Conservation (phyloP, 148 eudicot species). For the Heliosperma pusillum region DNA sequence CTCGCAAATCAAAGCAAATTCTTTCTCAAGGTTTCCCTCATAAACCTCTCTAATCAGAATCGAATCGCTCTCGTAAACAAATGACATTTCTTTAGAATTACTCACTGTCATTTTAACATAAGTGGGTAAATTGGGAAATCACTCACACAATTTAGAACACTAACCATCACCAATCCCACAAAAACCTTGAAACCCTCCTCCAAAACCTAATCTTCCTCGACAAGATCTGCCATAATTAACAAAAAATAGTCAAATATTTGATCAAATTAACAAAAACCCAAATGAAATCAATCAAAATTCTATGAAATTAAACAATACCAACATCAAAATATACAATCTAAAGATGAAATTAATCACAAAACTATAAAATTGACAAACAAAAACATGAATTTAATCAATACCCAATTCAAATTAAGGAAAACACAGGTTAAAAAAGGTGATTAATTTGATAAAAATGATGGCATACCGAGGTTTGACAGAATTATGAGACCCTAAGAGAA, state of each 20-base stretch:
- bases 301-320: slow-evolving; percentile 12
- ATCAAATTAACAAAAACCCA: slow-evolving; percentile 8
- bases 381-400: neutral
- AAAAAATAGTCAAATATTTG: neutral
- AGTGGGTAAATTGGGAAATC: neutral
- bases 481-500: neutral
- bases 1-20: slow-evolving; percentile 37
- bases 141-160: slow-evolving; percentile 4
- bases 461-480: slow-evolving; percentile 16
- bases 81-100: slow-evolving; percentile 31
- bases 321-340: neutral
- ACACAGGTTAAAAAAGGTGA: neutral
- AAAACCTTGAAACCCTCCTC: slow-evolving; percentile 13
- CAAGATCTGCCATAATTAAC: slow-evolving; percentile 20
- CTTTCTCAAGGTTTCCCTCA: slow-evolving; percentile 42
- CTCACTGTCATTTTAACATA: neutral
- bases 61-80: slow-evolving; percentile 38
- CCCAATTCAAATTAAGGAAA: neutral
- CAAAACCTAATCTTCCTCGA: neutral
- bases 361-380: neutral
- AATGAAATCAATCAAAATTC: neutral
- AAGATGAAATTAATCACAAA: neutral
- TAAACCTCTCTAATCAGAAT: slow-evolving; percentile 53
- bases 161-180: slow-evolving; percentile 19
- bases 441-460: neutral